Evolutionary conservation across 2,329 filamentous ascomycete species (phyloP).

Genomic region (Massarina eburnea): DNA sequence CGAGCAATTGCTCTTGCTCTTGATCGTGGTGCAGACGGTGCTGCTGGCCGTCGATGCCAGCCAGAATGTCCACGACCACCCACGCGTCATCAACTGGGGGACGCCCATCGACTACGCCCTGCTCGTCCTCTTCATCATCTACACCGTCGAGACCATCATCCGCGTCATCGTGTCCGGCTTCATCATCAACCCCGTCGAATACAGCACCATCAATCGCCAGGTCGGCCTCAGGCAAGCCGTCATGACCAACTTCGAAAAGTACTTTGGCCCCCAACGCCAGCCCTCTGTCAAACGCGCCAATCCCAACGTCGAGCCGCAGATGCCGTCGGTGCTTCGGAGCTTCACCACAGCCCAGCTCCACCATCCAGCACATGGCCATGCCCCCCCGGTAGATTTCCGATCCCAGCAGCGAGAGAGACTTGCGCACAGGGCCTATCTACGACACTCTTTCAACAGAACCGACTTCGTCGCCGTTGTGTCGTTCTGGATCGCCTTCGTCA

Average conservation of each 20-base stretch:
- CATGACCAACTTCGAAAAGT: constrained; percentile 70
- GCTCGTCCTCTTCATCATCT: constrained; percentile 81
- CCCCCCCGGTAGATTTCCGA: constrained; percentile 66
- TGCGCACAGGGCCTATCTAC: constrained; percentile 85
- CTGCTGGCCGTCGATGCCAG: constrained; percentile 84
- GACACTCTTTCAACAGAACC: constrained; percentile 92
- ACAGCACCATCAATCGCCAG: constrained; percentile 83
- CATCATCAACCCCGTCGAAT: constrained; percentile 84
- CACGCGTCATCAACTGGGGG: constrained; percentile 67
- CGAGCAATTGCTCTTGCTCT: constrained; percentile 80
- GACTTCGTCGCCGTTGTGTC: constrained; percentile 94
- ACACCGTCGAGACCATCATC: constrained; percentile 80
- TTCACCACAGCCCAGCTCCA: constrained; percentile 70
- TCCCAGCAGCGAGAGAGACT: constrained; percentile 82
- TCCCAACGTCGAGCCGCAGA: constrained; percentile 44
- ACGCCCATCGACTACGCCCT: constrained; percentile 75
- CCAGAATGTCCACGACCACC: constrained; percentile 66
- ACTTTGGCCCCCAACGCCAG: constrained; percentile 81
- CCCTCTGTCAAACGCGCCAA: constrained; percentile 61
- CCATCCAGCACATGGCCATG: constrained; percentile 52
- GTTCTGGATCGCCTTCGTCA: constrained; percentile 86
- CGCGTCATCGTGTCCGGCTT: constrained; percentile 93
- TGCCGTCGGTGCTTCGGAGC: constrained; percentile 71
- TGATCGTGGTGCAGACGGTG: constrained; percentile 87
- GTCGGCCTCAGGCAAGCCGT: constrained; percentile 74